Conservation (phyloP, 768 basidiomycete genomes). For the Lactarius psammicola region DNA sequence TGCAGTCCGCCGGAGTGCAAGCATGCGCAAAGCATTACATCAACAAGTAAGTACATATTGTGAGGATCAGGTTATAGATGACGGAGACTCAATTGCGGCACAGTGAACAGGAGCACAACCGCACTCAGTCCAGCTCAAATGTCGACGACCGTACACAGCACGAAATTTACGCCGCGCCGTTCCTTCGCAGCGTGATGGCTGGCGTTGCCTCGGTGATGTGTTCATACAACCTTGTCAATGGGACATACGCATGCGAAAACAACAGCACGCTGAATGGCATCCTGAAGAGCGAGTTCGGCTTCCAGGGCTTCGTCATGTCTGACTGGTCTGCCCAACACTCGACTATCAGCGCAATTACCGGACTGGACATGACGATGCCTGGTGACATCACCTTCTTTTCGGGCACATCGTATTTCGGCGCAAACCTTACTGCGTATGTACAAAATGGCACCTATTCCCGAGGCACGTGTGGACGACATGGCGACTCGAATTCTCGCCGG, state of each 20-base stretch:
- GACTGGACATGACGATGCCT: constrained; percentile 68
- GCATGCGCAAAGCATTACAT: constrained; percentile 85
- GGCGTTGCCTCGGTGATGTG: constrained; percentile 76
- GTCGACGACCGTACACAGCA: constrained; percentile 80
- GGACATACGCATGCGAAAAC: constrained; percentile 75
- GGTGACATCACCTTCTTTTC: constrained; percentile 50
- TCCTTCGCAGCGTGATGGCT: constrained; percentile 68
- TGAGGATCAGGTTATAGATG: not conserved
- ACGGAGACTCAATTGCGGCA: not conserved
- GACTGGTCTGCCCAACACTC: constrained; percentile 70
- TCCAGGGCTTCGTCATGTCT: constrained; percentile 76
- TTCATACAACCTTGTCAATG: constrained; percentile 69
- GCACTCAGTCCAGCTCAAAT: constrained; percentile 57
- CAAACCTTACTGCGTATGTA: constrained; percentile 65
- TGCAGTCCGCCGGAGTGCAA: constrained; percentile 78
- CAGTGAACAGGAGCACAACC: constrained; percentile 68
- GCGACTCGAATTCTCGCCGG: constrained; percentile 72
- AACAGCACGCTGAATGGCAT: constrained; percentile 67
- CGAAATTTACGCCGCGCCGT: constrained; percentile 70
- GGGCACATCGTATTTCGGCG: constrained; percentile 58
- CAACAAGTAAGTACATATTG: constrained; percentile 55
- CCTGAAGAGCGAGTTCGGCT: constrained; percentile 73
- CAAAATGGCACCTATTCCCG: constrained; percentile 68
- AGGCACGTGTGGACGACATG: constrained; percentile 73
- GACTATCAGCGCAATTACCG: constrained; percentile 57